Evolutionary conservation across 2,329 filamentous ascomycete genomes (phyloP).

Genomic region (Paracorniculantispora psalliotae): DNA sequence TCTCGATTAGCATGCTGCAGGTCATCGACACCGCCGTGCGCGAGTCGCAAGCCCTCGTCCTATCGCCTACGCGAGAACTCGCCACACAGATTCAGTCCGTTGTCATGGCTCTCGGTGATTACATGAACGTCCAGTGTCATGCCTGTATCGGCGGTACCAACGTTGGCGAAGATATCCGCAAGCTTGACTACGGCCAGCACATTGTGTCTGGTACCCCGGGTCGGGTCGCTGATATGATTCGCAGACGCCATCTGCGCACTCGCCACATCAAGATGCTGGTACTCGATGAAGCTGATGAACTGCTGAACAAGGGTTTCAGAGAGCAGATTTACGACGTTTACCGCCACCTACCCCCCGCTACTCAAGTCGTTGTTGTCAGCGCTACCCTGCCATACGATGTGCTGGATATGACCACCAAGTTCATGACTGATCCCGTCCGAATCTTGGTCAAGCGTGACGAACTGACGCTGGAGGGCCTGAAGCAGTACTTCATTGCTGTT

Average conservation of each 20-base stretch:
- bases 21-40: slow-evolving; percentile 91
- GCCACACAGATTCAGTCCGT: slow-evolving; percentile 98
- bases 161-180: slow-evolving; percentile 94
- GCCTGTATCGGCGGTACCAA: slow-evolving; percentile 98
- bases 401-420: slow-evolving; percentile 98
- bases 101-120: slow-evolving; percentile 98
- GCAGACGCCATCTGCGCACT: slow-evolving; percentile 51
- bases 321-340: slow-evolving; percentile 99
- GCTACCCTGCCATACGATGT: slow-evolving; percentile 97
- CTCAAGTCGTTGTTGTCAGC: slow-evolving; percentile 96
- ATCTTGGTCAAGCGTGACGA: slow-evolving; percentile 99
- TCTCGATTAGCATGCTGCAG: slow-evolving; percentile 93
- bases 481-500: slow-evolving; percentile 98
- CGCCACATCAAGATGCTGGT: slow-evolving; percentile 62
- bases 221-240: slow-evolving; percentile 69
- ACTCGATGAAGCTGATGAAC: slow-evolving; percentile 56
- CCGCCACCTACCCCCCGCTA: slow-evolving; percentile 91
- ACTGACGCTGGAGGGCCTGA: slow-evolving; percentile 91
- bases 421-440: slow-evolving; percentile 97
- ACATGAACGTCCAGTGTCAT: slow-evolving; percentile 99
- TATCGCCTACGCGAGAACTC: slow-evolving; percentile 93
- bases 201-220: slow-evolving; percentile 98
- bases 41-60: slow-evolving; percentile 89
- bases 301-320: slow-evolving; percentile 87
- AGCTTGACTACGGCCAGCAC: slow-evolving; percentile 95